phyloP scores from a whole-genome alignment of 176 grass and related monocot species.

The Carex parvula region DNA sequence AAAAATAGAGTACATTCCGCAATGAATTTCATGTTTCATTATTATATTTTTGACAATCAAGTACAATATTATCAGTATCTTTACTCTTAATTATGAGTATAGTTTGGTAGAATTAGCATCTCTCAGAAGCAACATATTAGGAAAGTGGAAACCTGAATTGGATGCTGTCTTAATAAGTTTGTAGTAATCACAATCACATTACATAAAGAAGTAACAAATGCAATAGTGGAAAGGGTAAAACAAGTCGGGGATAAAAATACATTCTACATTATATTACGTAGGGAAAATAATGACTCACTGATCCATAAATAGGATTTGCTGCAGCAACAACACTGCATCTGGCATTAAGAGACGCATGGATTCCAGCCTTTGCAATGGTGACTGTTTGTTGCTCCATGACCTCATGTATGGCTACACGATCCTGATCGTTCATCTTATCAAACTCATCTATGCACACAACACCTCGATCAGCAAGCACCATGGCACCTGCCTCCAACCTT shows the following conservation, averaged over 20 bases:
- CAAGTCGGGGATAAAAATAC: not conserved
- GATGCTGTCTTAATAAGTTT: not conserved
- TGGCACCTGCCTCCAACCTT: conserved; percentile 97
- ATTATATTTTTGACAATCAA: not conserved
- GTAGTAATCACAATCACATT: not conserved
- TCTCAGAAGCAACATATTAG: not conserved
- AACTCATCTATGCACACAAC: conserved; percentile 99
- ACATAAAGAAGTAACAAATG: not conserved
- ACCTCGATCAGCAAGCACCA: conserved; percentile 97
- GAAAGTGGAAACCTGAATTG: not conserved
- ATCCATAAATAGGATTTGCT: conserved; percentile 99
- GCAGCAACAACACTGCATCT: conserved; percentile 98
- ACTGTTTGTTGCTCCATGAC: conserved; percentile 99
- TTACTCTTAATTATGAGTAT: not conserved
- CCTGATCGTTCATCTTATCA: conserved; percentile 99
- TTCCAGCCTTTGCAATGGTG: conserved; percentile 96
- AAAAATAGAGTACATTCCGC: not conserved
- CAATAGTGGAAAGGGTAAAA: not conserved
- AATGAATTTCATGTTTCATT: not conserved
- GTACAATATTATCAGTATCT: not conserved
- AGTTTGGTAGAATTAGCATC: not conserved
- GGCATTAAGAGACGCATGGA: conserved; percentile 94
- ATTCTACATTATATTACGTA: not conserved
- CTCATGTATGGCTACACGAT: conserved; percentile 95
- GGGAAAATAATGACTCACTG: conserved; percentile 40